Base-by-base conservation (phyloP, 768 basidiomycete species). In the Amanita pseudoporphyria region DNA sequence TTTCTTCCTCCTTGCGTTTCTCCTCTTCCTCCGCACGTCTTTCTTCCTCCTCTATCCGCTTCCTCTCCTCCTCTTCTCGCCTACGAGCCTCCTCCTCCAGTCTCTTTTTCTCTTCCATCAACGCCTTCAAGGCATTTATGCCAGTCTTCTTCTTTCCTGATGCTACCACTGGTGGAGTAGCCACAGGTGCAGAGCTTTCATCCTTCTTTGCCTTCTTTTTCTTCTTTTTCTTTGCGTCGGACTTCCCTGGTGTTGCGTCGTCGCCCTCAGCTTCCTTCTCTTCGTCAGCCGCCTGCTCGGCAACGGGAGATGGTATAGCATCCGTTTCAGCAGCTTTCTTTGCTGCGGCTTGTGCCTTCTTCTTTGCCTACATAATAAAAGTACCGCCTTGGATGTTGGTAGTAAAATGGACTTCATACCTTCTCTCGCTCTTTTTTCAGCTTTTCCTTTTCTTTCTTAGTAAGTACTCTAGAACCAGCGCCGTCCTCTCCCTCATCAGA, bases 341-440 rank as follows among this genome's bases (percentile, higher is more conserved):
- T 2, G 84, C 85, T 18, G 85, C 90, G 4, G 85, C 85, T 65
- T 94, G 89, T 5, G 87, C 90, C 64, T 95, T 96, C 74, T 94
- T 94, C 73, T 90, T 93, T 0, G 88, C 90, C 90, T 94, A 60
- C 40, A 45, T 46, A 53, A 42, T 54, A 28, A 53, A 16, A 43
- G 39, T 47, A 43, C 7, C 32, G 47, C 47, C 36, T 32, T 21
- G n/a, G 45, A 53, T 26, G 45, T n/a, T n/a, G 42, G 49, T 40
- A 35, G 49, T 12, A 13, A 13, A 37, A 30, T 47, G 36, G 53
- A 24, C 5, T 9, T 47, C n/a, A 42, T 31, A 84, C 92, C 84
- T 96, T 96, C 71, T 96, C 93, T 45, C 82, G 80, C 67, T 97
- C 94, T 70, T 97, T 98, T 79, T 98, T 97, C 53, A 95, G 71